Conservation (phyloP, 1,284 basidiomycete species). For the Pyrrhoderma noxium region DNA sequence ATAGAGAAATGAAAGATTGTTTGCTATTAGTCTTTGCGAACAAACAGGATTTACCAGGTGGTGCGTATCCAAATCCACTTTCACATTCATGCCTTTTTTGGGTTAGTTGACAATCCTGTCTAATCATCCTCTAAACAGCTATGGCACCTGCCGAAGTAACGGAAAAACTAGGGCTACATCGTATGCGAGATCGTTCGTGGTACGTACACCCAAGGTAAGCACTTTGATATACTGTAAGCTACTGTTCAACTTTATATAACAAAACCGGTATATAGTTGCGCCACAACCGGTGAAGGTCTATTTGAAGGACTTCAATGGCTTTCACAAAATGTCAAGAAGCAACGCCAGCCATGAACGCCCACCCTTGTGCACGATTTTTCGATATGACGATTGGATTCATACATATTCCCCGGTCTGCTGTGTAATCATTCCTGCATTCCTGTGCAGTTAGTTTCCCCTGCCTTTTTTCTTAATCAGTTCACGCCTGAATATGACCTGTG, state of each 20-base stretch:
- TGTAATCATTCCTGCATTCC: neutral
- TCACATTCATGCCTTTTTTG: constrained; percentile 10
- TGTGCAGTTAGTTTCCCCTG: neutral
- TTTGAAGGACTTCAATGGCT: constrained; percentile 96
- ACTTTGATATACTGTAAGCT: neutral
- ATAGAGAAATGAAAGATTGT: constrained; percentile 98
- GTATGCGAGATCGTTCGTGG: constrained; percentile 97
- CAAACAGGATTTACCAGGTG: constrained; percentile 98
- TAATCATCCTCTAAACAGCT: constrained; percentile 40
- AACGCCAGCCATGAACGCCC: constrained; percentile 52
- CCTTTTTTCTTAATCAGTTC: constrained; percentile 6
- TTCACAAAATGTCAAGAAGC: constrained; percentile 90
- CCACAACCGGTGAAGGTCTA: constrained; percentile 92
- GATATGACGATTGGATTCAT: neutral
- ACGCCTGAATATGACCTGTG: constrained; percentile 2
- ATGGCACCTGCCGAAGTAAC: constrained; percentile 99
- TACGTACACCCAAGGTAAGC: constrained; percentile 94
- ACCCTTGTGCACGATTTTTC: neutral
- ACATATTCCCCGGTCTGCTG: neutral
- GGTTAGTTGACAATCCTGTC: neutral
- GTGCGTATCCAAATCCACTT: constrained; percentile 38
- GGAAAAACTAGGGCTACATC: constrained; percentile 91
- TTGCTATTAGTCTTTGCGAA: constrained; percentile 96
- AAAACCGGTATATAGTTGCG: constrained; percentile 53
- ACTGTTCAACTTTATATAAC: neutral